Conservation (phyloP, 768 basidiomycete species). For the Favolaschia claudopus region DNA sequence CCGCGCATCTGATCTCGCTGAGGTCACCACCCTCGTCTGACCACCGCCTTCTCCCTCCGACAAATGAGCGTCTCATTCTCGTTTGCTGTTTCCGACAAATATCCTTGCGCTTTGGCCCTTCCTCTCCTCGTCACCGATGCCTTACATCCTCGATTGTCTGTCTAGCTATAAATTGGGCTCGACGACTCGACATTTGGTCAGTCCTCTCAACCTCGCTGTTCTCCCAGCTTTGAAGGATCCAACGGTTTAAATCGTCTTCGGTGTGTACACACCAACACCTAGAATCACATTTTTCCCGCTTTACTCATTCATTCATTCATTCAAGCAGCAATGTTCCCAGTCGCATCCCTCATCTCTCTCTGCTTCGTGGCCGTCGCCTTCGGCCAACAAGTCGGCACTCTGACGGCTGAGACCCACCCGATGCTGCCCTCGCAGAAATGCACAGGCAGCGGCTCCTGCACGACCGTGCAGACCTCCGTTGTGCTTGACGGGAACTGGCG, state of each 20-base stretch:
- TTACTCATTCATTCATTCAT: not conserved
- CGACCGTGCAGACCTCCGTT: constrained; percentile 43
- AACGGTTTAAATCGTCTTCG: not conserved
- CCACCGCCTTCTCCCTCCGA: constrained; percentile 13
- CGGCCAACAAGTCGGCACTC: constrained; percentile 60
- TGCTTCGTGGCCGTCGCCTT: constrained; percentile 50
- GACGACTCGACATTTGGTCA: not conserved
- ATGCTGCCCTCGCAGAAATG: constrained; percentile 54
- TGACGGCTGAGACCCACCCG: constrained; percentile 58
- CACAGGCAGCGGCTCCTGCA: constrained; percentile 52
- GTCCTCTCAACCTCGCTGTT: constrained; percentile 14
- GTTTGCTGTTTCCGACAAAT: constrained; percentile 2
- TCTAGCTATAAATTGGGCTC: constrained; percentile 9
- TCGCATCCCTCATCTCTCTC: constrained; percentile 48
- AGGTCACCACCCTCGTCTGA: no score
- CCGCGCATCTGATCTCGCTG: not conserved
- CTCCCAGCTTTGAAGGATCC: constrained; percentile 8
- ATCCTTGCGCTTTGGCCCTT: constrained; percentile 9
- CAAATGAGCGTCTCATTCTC: constrained; percentile 1
- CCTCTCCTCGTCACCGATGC: constrained; percentile 4
- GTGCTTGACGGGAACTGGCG: constrained; percentile 66
- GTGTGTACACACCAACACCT: not conserved
- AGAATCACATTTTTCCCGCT: not conserved
- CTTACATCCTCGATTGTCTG: not conserved
- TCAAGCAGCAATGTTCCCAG: constrained; percentile 42